Conservation (phyloP, 352 stramenopile genomes). For the Phytophthora palmivora region DNA sequence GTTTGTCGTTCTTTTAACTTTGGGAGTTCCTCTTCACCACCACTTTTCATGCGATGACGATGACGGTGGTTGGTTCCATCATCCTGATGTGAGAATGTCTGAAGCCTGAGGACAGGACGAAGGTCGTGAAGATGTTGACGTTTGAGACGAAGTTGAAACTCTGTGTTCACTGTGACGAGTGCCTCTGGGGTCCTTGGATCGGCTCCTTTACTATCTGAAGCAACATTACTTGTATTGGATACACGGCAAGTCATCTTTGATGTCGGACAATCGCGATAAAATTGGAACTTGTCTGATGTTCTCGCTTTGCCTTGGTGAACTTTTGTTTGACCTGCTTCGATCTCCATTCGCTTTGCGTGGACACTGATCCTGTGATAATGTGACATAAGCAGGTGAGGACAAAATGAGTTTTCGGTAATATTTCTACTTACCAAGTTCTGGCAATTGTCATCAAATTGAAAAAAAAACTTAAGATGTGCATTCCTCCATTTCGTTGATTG, state of each 20-base stretch:
- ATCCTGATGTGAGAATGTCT: slow-evolving; percentile 1
- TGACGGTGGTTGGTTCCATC: slow-evolving; percentile 3
- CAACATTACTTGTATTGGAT: slow-evolving; percentile 6
- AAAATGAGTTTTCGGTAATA: background rate
- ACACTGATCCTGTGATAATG: slow-evolving; percentile 32
- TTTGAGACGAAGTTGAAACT: slow-evolving; percentile 28
- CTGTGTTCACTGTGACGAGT: slow-evolving; percentile 18
- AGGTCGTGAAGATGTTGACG: slow-evolving; percentile 5
- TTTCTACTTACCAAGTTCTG: slow-evolving; percentile 50
- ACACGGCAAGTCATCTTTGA: slow-evolving; percentile 2
- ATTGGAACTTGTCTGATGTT: slow-evolving; percentile 14
- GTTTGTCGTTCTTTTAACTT: slow-evolving; percentile 34
- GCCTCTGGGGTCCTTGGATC: slow-evolving; percentile 20
- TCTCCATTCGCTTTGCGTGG: slow-evolving; percentile 38
- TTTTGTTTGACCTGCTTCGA: slow-evolving; percentile 20
- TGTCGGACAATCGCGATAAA: slow-evolving; percentile 9
- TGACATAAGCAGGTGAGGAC: no score
- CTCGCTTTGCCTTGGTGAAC: slow-evolving; percentile 11
- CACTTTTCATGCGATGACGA: slow-evolving; percentile 24
- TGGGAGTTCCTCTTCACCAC: slow-evolving; percentile 19
- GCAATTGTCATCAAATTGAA: slow-evolving; percentile 72
- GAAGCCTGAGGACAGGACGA: slow-evolving; percentile 10
- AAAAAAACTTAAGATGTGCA: no score
- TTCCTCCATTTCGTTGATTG: no score
- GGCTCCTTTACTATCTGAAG: slow-evolving; percentile 17